Evolutionary conservation across 78 protist species (phyloP).

Genomic region (Corallochytrium limacisporum): DNA sequence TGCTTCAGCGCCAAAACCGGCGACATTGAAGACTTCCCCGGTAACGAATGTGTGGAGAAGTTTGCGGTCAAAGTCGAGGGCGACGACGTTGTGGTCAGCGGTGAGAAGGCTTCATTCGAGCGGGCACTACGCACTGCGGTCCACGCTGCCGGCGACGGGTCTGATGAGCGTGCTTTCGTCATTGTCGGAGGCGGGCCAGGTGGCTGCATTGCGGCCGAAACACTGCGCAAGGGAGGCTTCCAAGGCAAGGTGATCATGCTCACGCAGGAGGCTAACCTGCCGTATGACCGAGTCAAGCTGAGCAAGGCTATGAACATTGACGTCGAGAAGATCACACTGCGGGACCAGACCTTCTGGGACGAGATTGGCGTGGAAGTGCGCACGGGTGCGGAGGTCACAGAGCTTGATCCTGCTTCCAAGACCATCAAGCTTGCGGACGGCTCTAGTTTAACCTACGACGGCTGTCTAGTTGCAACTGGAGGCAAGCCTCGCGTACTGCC

Average conservation of each 20-base stretch:
- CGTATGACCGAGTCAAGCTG: constrained; percentile 15
- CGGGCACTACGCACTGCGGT: neutral
- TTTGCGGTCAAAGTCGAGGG: neutral
- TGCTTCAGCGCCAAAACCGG: constrained; percentile 18
- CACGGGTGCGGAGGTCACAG: neutral
- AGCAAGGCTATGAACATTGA: neutral
- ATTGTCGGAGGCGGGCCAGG: constrained; percentile 18
- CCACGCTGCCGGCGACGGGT: neutral
- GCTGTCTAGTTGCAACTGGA: neutral
- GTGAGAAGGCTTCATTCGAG: neutral
- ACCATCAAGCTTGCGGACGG: neutral
- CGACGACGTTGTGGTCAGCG: neutral
- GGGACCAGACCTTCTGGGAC: neutral
- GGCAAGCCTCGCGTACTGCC: neutral
- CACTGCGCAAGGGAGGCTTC: no score
- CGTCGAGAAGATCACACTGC: neutral
- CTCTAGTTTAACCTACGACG: neutral
- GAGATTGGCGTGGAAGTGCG: neutral
- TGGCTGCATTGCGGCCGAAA: no score
- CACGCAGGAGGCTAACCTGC: neutral
- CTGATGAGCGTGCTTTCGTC: neutral
- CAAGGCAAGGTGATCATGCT: constrained; percentile 10
- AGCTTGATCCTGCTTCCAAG: neutral
- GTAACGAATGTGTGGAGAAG: neutral
- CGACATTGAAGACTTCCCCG: constrained; percentile 24